Percentiles rank a stretch among this genome's conserved stretches.
Conservation (phyloP, 2,329 filamentous ascomycete species). For the Aspergillus transmontanensis region DNA sequence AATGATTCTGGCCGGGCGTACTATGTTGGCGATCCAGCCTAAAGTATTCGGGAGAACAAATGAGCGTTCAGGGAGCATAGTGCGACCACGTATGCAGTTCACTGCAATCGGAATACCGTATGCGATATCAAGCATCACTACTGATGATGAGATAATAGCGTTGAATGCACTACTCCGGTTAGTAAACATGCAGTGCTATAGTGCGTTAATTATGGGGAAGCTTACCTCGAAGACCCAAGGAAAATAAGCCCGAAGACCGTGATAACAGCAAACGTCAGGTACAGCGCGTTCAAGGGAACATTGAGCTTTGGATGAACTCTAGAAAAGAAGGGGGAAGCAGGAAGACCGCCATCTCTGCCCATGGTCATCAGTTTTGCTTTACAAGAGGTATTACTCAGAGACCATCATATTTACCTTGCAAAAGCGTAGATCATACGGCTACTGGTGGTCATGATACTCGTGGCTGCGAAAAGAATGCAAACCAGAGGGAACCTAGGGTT, state of each 20-base stretch:
- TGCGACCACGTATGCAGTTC: constrained; percentile 67
- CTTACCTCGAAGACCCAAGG: constrained; percentile 58
- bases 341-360: constrained; percentile 65
- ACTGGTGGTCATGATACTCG: constrained; percentile 38
- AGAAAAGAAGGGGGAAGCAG: constrained; percentile 62
- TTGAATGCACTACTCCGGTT: constrained; percentile 58
- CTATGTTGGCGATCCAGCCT: constrained; percentile 63
- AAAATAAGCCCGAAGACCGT: constrained; percentile 72
- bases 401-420: constrained; percentile 26
- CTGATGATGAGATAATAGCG: constrained; percentile 69
- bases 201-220: background rate
- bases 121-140: constrained; percentile 70
- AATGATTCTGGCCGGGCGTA: constrained; percentile 29
- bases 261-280: constrained; percentile 62
- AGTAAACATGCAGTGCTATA: constrained; percentile 32
- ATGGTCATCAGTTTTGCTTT: constrained; percentile 4
- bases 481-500: constrained; percentile 31
- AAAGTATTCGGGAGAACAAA: constrained; percentile 59
- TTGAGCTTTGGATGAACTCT: constrained; percentile 62
- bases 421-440: constrained; percentile 41
- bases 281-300: constrained; percentile 67
- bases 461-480: constrained; percentile 35
- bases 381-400: background rate
- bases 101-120: constrained; percentile 75
- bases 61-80: constrained; percentile 62